These are phyloP conservation scores for Aspergillus sp. DNA, from an alignment of 2,329 filamentous ascomycete species.

Conservation along the genomic window DNA sequence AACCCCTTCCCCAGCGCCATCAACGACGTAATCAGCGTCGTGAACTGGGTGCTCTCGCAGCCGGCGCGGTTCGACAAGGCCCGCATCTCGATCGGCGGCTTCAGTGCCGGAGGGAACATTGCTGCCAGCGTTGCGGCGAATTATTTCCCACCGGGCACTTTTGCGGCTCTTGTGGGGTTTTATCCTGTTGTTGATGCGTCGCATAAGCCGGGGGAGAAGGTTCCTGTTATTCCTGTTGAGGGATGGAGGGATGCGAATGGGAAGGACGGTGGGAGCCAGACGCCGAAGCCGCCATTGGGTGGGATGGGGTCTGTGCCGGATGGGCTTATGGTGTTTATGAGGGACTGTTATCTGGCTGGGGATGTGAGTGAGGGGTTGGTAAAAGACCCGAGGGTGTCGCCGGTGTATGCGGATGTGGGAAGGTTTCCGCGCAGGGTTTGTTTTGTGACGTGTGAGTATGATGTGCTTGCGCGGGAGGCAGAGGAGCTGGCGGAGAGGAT, in stretches of 20 bases:
- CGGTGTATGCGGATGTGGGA: conserved; percentile 16
- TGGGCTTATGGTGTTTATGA: conserved; percentile 22
- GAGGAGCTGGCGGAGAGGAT: conserved; percentile 24
- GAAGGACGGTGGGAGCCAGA: not conserved
- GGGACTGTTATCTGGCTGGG: conserved; percentile 24
- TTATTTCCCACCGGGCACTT: conserved; percentile 16
- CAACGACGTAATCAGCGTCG: conserved; percentile 36
- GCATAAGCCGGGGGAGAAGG: not conserved
- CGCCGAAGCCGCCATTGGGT: not conserved
- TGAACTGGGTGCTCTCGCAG: conserved; percentile 32
- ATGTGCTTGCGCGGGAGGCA: conserved; percentile 25
- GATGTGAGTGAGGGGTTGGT: not conserved
- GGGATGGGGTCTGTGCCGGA: conserved; percentile 8
- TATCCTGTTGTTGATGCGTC: conserved; percentile 27
- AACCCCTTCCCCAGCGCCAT: conserved; percentile 38
- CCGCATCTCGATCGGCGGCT: conserved; percentile 37
- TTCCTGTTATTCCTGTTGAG: not conserved
- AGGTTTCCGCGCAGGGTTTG: conserved; percentile 23
- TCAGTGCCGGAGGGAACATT: conserved; percentile 43
- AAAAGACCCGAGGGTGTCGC: conserved; percentile 27
- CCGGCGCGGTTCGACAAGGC: conserved; percentile 30
- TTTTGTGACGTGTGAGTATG: conserved; percentile 25
- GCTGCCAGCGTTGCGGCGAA: conserved; percentile 13
- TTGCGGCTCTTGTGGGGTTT: conserved; percentile 30
- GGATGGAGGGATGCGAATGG: not conserved